Base-by-base conservation (phyloP, 148 eudicot genomes). In the Fagopyrum tataricum region DNA sequence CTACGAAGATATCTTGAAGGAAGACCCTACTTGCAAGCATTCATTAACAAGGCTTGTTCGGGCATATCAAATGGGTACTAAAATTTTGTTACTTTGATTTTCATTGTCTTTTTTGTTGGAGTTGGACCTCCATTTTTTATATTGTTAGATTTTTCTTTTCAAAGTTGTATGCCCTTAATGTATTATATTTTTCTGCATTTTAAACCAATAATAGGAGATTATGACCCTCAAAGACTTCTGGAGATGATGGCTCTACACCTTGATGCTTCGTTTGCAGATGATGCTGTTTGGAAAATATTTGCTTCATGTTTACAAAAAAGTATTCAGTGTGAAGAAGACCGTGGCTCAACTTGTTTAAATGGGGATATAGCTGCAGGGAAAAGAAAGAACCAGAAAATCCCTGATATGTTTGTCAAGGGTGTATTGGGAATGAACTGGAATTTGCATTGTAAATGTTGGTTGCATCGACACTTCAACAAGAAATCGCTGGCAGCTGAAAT, bases 361-460 rank as follows among this genome's bases (percentile, higher is more conserved):
- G 84, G 76, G 15, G 75, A 72, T 31, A 74, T 76, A 67, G 84
- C 53, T 68, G 52, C 41, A 66, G 24, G 39, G 31, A 72, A 76
- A 69, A 75, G 62, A 66, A 31, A 37, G 70, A 72, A 77, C 68
- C 53, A 81, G 76, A 81, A 73, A 75, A 76, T 78, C 37, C 91
- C 90, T 31, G 76, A 74, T 56, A 75, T 77, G 66, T 85, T 94
- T 66, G 77, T 79, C 11, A 58, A 79, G 18, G 83, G 87, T 11
- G 51, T 77, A 20, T 74, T 87, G 4, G 84, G 86, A 15, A 81
- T 78, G 83, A 55, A 74, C 56, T 94, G 98, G 97, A 89, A 80
- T 78, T 64, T 85, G 13, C 97, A 93, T 42, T 85, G 86, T 81
- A 88, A 85, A 78, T 89, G 96, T 91, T 94, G 98, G 98, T 58